A percentile compares a stretch with the other conserved stretches of the same genome.
Evolutionary conservation across 2,329 filamentous ascomycete genomes (phyloP).

Genomic region (Thielaviopsis ethacetica): DNA sequence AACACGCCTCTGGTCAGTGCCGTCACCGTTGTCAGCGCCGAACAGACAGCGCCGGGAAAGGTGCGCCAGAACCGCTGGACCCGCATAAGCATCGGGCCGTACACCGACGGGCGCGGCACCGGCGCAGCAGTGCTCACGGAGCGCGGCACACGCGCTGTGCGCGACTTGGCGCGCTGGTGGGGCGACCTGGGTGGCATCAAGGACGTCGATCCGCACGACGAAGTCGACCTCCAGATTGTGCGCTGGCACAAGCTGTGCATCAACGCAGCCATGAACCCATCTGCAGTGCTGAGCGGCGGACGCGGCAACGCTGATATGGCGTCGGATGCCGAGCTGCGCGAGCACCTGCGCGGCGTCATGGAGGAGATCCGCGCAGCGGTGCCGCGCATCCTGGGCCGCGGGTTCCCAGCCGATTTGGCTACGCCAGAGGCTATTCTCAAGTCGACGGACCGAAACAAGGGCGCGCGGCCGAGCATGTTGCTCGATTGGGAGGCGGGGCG

Average conservation of each 20-base stretch:
- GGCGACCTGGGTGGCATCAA: slow-evolving; percentile 39
- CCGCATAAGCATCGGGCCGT: slow-evolving; percentile 52
- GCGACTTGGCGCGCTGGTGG: slow-evolving; percentile 37
- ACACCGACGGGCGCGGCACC: slow-evolving; percentile 32
- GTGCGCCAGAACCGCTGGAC: slow-evolving; percentile 62
- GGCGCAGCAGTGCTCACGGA: slow-evolving; percentile 19
- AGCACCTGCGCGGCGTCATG: slow-evolving; percentile 51
- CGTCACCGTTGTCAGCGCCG: slow-evolving; percentile 53
- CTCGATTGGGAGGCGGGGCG: slow-evolving; percentile 52
- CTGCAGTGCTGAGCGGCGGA: slow-evolving; percentile 49
- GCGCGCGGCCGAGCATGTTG: slow-evolving; percentile 51
- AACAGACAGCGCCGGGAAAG: slow-evolving; percentile 44
- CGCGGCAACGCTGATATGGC: slow-evolving; percentile 51
- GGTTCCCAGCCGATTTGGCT: slow-evolving; percentile 42
- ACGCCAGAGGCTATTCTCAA: slow-evolving; percentile 44
- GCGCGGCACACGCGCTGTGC: slow-evolving; percentile 26
- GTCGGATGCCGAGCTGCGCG: slow-evolving; percentile 42
- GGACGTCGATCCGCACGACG: slow-evolving; percentile 47
- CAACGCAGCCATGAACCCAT: slow-evolving; percentile 61
- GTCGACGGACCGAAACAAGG: slow-evolving; percentile 47
- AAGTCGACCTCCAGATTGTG: slow-evolving; percentile 51
- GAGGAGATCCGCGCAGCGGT: slow-evolving; percentile 50
- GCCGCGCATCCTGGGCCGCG: slow-evolving; percentile 43
- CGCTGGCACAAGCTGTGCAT: slow-evolving; percentile 66
- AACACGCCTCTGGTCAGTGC: slow-evolving; percentile 44